phyloP scores from a whole-genome alignment of 2,329 filamentous ascomycete genomes.

The Ciborinia camelliae region DNA sequence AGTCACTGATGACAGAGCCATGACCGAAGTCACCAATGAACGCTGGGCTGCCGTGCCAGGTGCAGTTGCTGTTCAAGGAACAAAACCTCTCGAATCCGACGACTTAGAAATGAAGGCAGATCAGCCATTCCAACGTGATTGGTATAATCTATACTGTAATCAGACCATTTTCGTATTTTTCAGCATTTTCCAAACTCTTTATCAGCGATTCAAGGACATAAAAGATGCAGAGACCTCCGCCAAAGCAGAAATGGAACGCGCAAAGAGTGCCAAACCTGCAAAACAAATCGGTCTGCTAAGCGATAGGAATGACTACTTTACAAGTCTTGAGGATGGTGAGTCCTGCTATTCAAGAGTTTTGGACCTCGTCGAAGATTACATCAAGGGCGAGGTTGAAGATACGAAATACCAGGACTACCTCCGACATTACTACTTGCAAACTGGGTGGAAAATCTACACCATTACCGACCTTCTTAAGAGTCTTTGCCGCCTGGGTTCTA shows the following conservation, averaged over 20 bases:
- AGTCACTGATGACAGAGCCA: constrained; percentile 53
- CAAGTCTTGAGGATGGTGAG: constrained; percentile 54
- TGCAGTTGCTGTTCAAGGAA: constrained; percentile 51
- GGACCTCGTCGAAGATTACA: constrained; percentile 79
- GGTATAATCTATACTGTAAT: constrained; percentile 90
- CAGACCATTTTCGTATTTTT: constrained; percentile 92
- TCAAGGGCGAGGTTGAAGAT: constrained; percentile 79
- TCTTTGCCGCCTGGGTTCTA: constrained; percentile 74
- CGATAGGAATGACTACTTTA: constrained; percentile 73
- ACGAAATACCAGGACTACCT: constrained; percentile 83
- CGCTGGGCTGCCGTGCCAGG: constrained; percentile 62
- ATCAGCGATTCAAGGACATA: constrained; percentile 76
- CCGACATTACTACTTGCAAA: constrained; percentile 84
- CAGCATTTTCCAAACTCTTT: constrained; percentile 87
- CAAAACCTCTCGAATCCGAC: constrained; percentile 50
- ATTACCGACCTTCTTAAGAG: constrained; percentile 84
- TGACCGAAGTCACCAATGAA: constrained; percentile 62
- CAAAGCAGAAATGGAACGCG: constrained; percentile 67
- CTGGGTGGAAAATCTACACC: constrained; percentile 90
- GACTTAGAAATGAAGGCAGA: constrained; percentile 69
- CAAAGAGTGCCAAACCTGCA: constrained; percentile 74
- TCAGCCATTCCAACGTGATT: constrained; percentile 73
- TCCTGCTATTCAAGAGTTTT: constrained; percentile 85
- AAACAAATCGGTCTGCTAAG: constrained; percentile 80
- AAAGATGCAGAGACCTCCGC: constrained; percentile 77